These are phyloP conservation scores for Pulveroboletus sp. DNA, from an alignment of 768 basidiomycete species.

Conservation along the genomic window DNA sequence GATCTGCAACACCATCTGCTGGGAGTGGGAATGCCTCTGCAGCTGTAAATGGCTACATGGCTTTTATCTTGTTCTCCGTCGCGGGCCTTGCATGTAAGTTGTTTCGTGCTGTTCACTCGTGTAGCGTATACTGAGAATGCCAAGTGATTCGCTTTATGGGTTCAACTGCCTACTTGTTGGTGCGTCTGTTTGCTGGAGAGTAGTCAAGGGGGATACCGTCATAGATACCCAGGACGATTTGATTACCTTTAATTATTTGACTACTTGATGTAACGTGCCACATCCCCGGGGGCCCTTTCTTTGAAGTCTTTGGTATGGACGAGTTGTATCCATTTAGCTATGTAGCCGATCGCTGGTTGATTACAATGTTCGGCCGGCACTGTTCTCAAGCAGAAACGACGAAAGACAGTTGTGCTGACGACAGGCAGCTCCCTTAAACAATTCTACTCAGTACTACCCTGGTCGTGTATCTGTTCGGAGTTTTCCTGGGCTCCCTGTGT, in stretches of 20 bases:
- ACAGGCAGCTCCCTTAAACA: too few species aligned
- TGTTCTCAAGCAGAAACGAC: too few species aligned
- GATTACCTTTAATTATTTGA: too few species aligned
- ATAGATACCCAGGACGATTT: neutral
- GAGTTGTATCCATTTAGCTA: slow-evolving; percentile 5
- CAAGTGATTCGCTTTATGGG: slow-evolving; percentile 80
- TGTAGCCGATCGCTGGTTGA: too few species aligned
- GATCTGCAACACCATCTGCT: slow-evolving; percentile 48
- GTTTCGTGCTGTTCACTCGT: neutral
- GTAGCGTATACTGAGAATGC: neutral
- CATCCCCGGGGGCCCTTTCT: too few species aligned
- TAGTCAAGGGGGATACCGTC: slow-evolving; percentile 25
- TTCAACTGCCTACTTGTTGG: slow-evolving; percentile 75
- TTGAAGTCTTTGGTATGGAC: too few species aligned
- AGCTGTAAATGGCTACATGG: slow-evolving; percentile 83
- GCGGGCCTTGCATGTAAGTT: slow-evolving; percentile 82
- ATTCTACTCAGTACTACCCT: too few species aligned
- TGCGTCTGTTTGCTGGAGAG: slow-evolving; percentile 88
- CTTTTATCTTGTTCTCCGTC: slow-evolving; percentile 84
- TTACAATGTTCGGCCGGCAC: too few species aligned
- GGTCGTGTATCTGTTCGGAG: too few species aligned
- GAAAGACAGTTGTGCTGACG: too few species aligned
- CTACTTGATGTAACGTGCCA: too few species aligned
- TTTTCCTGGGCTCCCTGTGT: too few species aligned
- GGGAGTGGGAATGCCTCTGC: slow-evolving; percentile 42